Evolutionary conservation across 2,329 filamentous ascomycete genomes (phyloP).

Genomic region (Albophoma yamanashiensis): DNA sequence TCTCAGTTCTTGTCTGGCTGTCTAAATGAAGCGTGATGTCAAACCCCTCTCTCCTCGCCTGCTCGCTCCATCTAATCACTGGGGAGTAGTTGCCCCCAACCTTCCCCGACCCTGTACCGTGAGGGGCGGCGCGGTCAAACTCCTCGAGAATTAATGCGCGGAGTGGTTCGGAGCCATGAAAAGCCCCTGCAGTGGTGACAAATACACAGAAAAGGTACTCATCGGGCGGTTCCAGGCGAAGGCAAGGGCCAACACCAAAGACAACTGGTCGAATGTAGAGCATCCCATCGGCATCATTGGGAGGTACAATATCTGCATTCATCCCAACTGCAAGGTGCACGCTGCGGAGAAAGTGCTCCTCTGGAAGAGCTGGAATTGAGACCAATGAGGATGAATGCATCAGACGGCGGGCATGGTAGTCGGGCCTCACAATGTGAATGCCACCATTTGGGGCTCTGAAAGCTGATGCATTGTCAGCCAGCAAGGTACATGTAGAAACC

Average conservation of each 20-base stretch:
- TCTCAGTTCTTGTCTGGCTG: constrained; percentile 48
- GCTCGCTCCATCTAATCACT: constrained; percentile 50
- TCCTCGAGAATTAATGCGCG: constrained; percentile 56
- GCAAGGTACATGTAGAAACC: background rate
- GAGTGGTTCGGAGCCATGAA: constrained; percentile 53
- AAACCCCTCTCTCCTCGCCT: constrained; percentile 49
- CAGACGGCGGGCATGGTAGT: constrained; percentile 1
- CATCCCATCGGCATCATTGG: constrained; percentile 47
- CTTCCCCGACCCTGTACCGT: constrained; percentile 56
- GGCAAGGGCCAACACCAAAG: constrained; percentile 32
- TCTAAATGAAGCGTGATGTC: constrained; percentile 60
- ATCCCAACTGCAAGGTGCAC: constrained; percentile 50
- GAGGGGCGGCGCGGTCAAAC: constrained; percentile 57
- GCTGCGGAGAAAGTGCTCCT: constrained; percentile 45
- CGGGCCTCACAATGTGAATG: background rate
- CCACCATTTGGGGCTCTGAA: background rate
- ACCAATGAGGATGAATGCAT: constrained; percentile 21
- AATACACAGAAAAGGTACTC: constrained; percentile 54
- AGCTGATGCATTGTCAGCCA: background rate
- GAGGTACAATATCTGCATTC: constrained; percentile 59
- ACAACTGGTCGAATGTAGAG: constrained; percentile 60
- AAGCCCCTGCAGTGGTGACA: constrained; percentile 55
- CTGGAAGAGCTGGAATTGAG: constrained; percentile 51
- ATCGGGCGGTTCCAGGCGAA: constrained; percentile 25
- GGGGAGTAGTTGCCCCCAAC: constrained; percentile 63